Evolutionary conservation across 805 yeast species (phyloP).

Genomic region (Sugiyamaella boreocaroliniensis): DNA sequence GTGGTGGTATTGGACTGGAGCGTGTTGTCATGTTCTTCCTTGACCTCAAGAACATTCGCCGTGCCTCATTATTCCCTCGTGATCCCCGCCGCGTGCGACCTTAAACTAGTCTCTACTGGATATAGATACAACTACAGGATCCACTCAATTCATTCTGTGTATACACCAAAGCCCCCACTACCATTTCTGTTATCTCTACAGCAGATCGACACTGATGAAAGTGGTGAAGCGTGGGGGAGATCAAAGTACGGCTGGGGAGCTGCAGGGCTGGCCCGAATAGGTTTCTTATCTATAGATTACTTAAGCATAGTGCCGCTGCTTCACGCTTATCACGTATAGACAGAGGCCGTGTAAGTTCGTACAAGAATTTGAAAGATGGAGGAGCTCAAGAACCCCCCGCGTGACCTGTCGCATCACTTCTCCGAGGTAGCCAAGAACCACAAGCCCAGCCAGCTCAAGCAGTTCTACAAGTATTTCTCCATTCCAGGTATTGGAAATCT

Average conservation of each 20-base stretch:
- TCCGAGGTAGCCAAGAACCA: conserved; percentile 73
- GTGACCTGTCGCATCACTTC: conserved; percentile 64
- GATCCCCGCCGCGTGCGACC: conserved; percentile 95
- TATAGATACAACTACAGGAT: not conserved
- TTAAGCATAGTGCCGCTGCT: too few relatives aligned
- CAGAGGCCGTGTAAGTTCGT: not conserved
- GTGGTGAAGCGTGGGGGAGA: too few relatives aligned
- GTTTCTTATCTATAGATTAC: too few relatives aligned
- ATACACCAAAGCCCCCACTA: too few relatives aligned
- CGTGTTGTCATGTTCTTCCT: conserved; percentile 98
- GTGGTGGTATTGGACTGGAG: conserved; percentile 99
- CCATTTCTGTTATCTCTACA: too few relatives aligned
- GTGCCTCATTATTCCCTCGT: conserved; percentile 99
- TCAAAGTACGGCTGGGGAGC: too few relatives aligned
- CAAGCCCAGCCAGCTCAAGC: conserved; percentile 68
- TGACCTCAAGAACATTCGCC: conserved; percentile 93
- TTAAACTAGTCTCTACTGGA: conserved; percentile 19
- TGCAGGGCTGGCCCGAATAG: too few relatives aligned
- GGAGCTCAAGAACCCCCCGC: not conserved
- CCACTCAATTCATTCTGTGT: not conserved
- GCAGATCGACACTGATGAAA: too few relatives aligned
- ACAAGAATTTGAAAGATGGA: not conserved
- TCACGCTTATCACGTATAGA: too few relatives aligned
- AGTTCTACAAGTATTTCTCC: conserved; percentile 69
- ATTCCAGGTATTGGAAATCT: conserved; percentile 75